Evolutionary conservation across 257 asterid genomes (phyloP).

Genomic region (Gardenia jasminoides): DNA sequence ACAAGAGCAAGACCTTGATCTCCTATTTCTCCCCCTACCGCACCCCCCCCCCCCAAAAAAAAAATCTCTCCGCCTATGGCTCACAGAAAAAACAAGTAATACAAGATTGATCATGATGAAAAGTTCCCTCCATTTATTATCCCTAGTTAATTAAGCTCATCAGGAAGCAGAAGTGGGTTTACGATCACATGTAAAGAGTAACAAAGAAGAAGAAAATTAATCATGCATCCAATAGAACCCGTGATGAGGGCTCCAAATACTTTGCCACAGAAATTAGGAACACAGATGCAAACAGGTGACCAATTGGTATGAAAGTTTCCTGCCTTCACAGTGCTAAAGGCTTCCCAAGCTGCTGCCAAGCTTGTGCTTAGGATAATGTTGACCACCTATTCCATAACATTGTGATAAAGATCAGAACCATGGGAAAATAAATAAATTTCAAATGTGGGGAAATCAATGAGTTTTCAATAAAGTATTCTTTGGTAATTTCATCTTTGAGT

Average conservation of each 20-base stretch:
- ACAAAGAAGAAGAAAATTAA: conserved; percentile 24
- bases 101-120: not conserved
- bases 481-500: too few species aligned
- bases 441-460: too few species aligned
- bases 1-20: too few species aligned
- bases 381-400: conserved; percentile 15
- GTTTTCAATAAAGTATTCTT: too few species aligned
- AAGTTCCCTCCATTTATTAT: not conserved
- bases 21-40: too few species aligned
- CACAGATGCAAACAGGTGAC: conserved; percentile 24
- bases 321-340: conserved; percentile 6
- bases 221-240: conserved; percentile 25
- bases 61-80: too few species aligned
- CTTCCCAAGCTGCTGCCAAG: conserved; percentile 41
- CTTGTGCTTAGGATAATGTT: conserved; percentile 13
- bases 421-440: too few species aligned
- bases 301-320: conserved; percentile 29
- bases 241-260: conserved; percentile 21
- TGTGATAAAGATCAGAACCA: not conserved
- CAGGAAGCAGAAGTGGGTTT: not conserved
- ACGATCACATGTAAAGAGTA: not conserved
- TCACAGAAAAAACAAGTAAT: too few species aligned
- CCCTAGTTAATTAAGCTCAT: not conserved
- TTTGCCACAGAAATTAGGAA: conserved; percentile 28
- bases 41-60: too few species aligned